These are phyloP conservation scores for Hypoxylon sp. DNA, from an alignment of 2,329 filamentous ascomycete species.

Conservation along the genomic window DNA sequence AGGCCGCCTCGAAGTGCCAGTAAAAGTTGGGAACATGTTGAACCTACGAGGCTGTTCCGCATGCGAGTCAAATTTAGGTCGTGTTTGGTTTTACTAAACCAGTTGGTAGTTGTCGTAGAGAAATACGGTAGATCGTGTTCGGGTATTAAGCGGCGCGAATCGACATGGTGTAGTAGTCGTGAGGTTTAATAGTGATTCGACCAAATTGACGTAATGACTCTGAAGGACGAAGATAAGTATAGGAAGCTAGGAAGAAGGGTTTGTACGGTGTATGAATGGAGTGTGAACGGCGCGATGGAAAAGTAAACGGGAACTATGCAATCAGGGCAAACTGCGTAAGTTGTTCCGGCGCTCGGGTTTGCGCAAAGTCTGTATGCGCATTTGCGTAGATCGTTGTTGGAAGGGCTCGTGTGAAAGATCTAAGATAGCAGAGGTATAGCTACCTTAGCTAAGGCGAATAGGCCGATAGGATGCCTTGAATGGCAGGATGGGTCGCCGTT, in stretches of 20 bases:
- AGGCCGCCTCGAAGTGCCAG: slow-evolving; percentile 85
- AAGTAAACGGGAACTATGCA: slow-evolving; percentile 4
- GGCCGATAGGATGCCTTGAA: neutral
- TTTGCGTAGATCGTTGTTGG: slow-evolving; percentile 35
- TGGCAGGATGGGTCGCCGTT: neutral
- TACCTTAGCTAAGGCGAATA: slow-evolving; percentile 1
- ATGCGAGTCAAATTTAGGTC: slow-evolving; percentile 7
- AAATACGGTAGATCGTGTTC: slow-evolving; percentile 18
- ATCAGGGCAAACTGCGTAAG: slow-evolving; percentile 8
- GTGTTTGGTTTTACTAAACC: slow-evolving; percentile 8
- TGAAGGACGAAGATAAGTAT: neutral
- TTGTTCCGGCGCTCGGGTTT: slow-evolving; percentile 22
- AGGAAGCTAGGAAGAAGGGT: neutral
- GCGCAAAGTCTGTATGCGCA: slow-evolving; percentile 40
- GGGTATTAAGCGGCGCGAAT: slow-evolving; percentile 24
- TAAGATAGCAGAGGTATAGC: slow-evolving; percentile 17
- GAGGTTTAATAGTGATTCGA: slow-evolving; percentile 5
- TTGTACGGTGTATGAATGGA: neutral
- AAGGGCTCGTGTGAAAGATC: slow-evolving; percentile 5
- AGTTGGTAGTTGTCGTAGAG: neutral
- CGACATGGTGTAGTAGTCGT: slow-evolving; percentile 27
- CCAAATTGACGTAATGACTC: slow-evolving; percentile 27
- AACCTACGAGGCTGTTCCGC: neutral
- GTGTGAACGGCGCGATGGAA: neutral
- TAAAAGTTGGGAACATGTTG: slow-evolving; percentile 92